Conservation (phyloP, 352 stramenopile genomes). For the Globisporangium paroecandrum region DNA sequence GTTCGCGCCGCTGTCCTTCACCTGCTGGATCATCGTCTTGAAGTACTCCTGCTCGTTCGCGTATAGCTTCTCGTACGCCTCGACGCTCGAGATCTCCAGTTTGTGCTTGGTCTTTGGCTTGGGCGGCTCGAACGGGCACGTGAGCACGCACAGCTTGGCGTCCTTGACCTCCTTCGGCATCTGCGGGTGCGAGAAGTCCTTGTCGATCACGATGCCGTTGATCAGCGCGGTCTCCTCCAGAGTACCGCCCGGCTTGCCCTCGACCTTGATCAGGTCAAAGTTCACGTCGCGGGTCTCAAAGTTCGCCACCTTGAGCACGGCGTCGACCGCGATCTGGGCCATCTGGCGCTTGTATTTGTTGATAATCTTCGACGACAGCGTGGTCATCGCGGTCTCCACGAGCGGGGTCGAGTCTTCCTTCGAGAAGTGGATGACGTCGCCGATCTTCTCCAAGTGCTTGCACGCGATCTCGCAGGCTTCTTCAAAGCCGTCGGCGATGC, state of each 20-base stretch:
- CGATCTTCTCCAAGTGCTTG: slow-evolving; percentile 93
- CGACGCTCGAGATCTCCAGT: slow-evolving; percentile 97
- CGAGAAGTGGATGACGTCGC: slow-evolving; percentile 95
- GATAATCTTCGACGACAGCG: slow-evolving; percentile 98
- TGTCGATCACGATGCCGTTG: slow-evolving; percentile 99
- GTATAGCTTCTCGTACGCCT: slow-evolving; percentile 97
- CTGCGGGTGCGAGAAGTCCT: slow-evolving; percentile 99
- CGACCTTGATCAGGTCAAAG: slow-evolving; percentile 99
- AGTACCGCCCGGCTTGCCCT: slow-evolving; percentile 97
- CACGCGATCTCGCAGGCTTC: slow-evolving; percentile 96
- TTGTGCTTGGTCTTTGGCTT: slow-evolving; percentile 99
- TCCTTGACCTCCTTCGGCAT: slow-evolving; percentile 97
- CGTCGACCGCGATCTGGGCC: slow-evolving; percentile 98
- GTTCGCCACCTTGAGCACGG: slow-evolving; percentile 97
- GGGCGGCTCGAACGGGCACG: slow-evolving; percentile 98
- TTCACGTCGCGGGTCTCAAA: slow-evolving; percentile 99
- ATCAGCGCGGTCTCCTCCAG: slow-evolving; percentile 98
- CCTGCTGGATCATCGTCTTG: slow-evolving; percentile 98
- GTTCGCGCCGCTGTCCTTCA: slow-evolving; percentile 98
- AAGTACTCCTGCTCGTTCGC: slow-evolving; percentile 99
- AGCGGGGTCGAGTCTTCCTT: slow-evolving; percentile 94
- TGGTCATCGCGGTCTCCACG: slow-evolving; percentile 98
- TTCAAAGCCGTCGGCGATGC: slow-evolving; percentile 98
- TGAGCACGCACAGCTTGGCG: slow-evolving; percentile 98
- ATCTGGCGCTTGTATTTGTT: slow-evolving; percentile 99